Base-by-base conservation (phyloP, 1,284 basidiomycete species). In the Fistulinella cinereoalba region DNA sequence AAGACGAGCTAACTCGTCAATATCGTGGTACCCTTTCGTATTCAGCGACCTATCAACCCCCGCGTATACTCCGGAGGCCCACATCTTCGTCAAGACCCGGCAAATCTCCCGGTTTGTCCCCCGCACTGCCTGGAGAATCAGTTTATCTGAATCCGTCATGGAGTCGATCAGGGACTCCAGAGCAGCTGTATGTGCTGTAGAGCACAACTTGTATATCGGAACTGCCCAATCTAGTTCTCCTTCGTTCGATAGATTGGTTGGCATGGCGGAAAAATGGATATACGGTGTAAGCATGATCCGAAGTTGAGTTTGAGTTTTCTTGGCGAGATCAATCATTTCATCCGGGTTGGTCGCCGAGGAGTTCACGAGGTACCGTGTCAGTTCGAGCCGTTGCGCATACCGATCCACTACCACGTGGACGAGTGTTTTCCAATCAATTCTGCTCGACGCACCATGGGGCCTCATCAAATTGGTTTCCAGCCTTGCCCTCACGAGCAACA, bases 101-200 rank as follows among this genome's bases (percentile, higher is more conserved):
- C 77, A 80, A 21, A 79, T 75, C 56, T 78, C 75, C 21, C 56
- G 65, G 1, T 48, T 62, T 0, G 69, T 70, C 2, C 58, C 67
- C 37, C 67, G 64, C 8, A 72, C 51, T 3, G 71, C 60, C 8
- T 39, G 40, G 24, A 69, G 57, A 38, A 77, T 53, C 6, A 69
- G 32, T 13, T n/a, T 50, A 47, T 76, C 73, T 3, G 69, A 69
- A 5, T 47, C 39, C 0, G 71, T 71, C 52, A 75, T 56, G 0
- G 39, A 41, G 1, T 37, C 37, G 0, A 40, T 32, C 9, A 50
- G 41, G 4, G 45, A 45, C 3, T 56, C 43, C 24, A 74, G 52
- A 4, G 46, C 52, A 8, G 47, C 45, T 0, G 70, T 74, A 40
- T 73, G 70, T 0, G 66, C 65, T 15, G 60, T 67, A 8, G 72